Evolutionary conservation across 192 early-diverging fungal species (phyloP).

Genomic region (Coemansia sp.): DNA sequence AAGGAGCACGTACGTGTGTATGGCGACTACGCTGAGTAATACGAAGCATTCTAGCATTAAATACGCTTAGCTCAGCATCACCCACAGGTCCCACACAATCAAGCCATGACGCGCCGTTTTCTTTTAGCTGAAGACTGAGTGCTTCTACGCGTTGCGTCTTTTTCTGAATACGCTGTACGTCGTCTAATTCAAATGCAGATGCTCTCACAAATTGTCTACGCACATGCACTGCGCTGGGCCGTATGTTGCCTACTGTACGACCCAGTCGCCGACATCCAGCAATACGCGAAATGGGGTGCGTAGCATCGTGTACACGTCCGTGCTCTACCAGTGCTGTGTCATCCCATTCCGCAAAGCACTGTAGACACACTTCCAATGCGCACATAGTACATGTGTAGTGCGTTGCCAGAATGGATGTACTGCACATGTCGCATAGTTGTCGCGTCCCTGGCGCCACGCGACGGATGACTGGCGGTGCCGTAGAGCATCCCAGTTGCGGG

Average conservation of each 20-base stretch:
- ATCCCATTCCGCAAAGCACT: constrained; percentile 45
- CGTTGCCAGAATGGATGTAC: constrained; percentile 47
- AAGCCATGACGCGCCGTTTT: background rate
- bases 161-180: background rate
- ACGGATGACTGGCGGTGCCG: constrained; percentile 20
- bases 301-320: background rate
- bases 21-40: constrained; percentile 35
- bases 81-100: constrained; percentile 18
- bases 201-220: constrained; percentile 30
- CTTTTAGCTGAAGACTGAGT: background rate
- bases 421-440: constrained; percentile 57
- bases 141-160: constrained; percentile 1
- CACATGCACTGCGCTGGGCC: background rate
- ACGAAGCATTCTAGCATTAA: constrained; percentile 4
- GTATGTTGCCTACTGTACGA: too few relatives aligned
- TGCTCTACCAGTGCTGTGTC: background rate
- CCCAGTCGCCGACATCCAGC: constrained; percentile 1
- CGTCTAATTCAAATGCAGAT: constrained; percentile 7
- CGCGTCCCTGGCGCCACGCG: constrained; percentile 13
- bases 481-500: constrained; percentile 25
- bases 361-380: constrained; percentile 43
- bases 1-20: constrained; percentile 22
- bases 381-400: constrained; percentile 48
- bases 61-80: background rate
- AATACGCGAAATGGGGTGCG: background rate